These are phyloP conservation scores for Conticribra guillardii DNA, from an alignment of 108 stramenopile genomes.

Conservation along the genomic window DNA sequence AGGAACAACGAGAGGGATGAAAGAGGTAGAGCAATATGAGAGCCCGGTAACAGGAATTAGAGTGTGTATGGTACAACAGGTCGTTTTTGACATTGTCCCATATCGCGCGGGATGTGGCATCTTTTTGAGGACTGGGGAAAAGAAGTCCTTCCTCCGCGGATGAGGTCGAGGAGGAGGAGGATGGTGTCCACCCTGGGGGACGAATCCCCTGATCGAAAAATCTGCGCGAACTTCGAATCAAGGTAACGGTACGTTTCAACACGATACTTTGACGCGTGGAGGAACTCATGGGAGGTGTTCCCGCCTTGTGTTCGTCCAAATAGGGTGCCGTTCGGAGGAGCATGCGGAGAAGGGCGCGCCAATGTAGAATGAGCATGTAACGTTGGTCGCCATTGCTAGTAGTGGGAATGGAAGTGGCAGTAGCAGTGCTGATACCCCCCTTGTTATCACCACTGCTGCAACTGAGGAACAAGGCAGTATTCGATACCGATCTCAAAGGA, in stretches of 20 bases:
- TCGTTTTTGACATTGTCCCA: conserved; percentile 77
- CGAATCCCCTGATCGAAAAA: conserved; percentile 83
- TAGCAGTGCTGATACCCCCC: no score
- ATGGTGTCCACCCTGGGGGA: conserved; percentile 36
- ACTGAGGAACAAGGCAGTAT: conserved; percentile 60
- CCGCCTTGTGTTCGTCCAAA: conserved; percentile 79
- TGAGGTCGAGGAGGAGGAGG: not conserved
- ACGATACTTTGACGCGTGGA: conserved; percentile 62
- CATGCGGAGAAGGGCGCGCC: conserved; percentile 72
- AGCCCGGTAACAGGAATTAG: conserved; percentile 83
- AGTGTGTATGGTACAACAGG: conserved; percentile 80
- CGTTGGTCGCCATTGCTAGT: conserved; percentile 27
- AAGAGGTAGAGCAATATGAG: conserved; percentile 81
- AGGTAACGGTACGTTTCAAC: conserved; percentile 68
- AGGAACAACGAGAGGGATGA: conserved; percentile 76
- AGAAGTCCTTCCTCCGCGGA: conserved; percentile 14
- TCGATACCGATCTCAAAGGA: conserved; percentile 69
- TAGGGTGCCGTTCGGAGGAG: conserved; percentile 84
- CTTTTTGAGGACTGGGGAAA: conserved; percentile 1
- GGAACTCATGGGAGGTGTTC: conserved; percentile 57
- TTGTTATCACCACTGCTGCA: no score
- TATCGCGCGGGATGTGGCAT: conserved; percentile 65
- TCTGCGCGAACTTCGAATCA: conserved; percentile 76
- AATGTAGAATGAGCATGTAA: conserved; percentile 69
- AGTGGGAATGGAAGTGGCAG: no score